Conservation (phyloP, 345 rosid genomes). For the Limnanthes douglasii region DNA sequence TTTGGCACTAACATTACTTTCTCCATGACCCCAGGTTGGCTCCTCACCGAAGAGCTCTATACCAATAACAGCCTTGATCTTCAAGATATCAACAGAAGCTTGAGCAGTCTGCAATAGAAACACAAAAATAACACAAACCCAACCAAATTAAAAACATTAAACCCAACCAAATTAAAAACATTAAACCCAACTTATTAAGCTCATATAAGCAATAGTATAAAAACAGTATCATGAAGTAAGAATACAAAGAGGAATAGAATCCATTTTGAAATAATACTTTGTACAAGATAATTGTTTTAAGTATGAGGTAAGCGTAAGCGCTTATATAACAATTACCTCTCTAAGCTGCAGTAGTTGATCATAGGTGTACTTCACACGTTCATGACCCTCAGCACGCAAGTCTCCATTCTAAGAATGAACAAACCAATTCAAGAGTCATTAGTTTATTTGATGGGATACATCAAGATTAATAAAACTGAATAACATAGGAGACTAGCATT, state of each 20-base stretch:
- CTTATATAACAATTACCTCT: slow-evolving; percentile 34
- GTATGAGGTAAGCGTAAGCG: no score
- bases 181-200: background rate
- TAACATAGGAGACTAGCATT: background rate
- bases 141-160: slow-evolving; percentile 3
- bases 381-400: slow-evolving; percentile 39
- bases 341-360: slow-evolving; percentile 55
- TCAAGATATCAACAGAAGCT: slow-evolving; percentile 49
- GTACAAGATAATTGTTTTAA: no score
- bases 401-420: slow-evolving; percentile 21
- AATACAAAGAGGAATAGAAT: background rate
- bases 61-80: slow-evolving; percentile 47
- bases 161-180: slow-evolving; percentile 4
- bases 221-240: background rate
- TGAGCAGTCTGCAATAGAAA: slow-evolving; percentile 23
- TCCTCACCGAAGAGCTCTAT: slow-evolving; percentile 68
- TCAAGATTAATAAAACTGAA: background rate
- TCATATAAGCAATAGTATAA: background rate
- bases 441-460: background rate
- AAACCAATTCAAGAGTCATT: slow-evolving; percentile 3
- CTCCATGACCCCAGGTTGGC: slow-evolving; percentile 51
- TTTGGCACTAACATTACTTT: slow-evolving; percentile 36
- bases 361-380: slow-evolving; percentile 39
- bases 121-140: no score
- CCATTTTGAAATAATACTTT: no score